Evolutionary conservation across 2,329 filamentous ascomycete species (phyloP).

Genomic region (Aphanocladium album): DNA sequence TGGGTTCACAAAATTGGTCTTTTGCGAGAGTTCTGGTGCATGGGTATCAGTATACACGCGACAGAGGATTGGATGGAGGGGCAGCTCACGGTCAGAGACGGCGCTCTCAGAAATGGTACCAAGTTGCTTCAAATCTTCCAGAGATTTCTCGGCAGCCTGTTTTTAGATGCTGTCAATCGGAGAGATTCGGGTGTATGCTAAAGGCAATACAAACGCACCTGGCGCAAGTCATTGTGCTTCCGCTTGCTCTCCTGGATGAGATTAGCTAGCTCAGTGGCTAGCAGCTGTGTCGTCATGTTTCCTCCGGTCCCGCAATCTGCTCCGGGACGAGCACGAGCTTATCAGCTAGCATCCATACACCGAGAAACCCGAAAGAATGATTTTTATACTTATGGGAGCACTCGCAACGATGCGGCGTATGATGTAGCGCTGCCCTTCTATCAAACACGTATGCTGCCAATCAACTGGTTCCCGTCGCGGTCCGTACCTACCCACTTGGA

Average conservation of each 20-base stretch:
- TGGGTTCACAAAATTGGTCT: conserved; percentile 80
- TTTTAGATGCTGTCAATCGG: background rate
- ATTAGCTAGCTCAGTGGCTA: conserved; percentile 81
- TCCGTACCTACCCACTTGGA: conserved; percentile 1
- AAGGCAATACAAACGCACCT: conserved; percentile 45
- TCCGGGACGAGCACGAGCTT: conserved; percentile 2
- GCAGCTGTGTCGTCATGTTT: conserved; percentile 85
- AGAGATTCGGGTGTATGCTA: too few relatives aligned
- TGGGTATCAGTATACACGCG: conserved; percentile 16
- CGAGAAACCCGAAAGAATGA: background rate
- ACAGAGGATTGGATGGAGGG: background rate
- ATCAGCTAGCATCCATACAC: background rate
- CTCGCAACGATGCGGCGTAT: background rate
- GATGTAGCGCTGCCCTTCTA: background rate
- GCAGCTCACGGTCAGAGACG: conserved; percentile 31
- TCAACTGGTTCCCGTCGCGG: background rate
- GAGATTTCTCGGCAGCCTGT: conserved; percentile 86
- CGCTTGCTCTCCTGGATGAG: conserved; percentile 94
- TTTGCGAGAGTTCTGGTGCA: conserved; percentile 70
- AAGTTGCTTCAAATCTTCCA: conserved; percentile 72
- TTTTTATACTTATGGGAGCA: background rate
- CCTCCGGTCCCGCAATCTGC: conserved; percentile 8
- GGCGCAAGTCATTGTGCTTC: conserved; percentile 84
- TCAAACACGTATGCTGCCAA: conserved; percentile 9
- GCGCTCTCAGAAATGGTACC: conserved; percentile 32